A percentile compares a stretch with the other conserved stretches of the same genome.
These are phyloP conservation scores for Bipolaris sorokiniana DNA, from an alignment of 2,329 filamentous ascomycete species.

Conservation along the genomic window DNA sequence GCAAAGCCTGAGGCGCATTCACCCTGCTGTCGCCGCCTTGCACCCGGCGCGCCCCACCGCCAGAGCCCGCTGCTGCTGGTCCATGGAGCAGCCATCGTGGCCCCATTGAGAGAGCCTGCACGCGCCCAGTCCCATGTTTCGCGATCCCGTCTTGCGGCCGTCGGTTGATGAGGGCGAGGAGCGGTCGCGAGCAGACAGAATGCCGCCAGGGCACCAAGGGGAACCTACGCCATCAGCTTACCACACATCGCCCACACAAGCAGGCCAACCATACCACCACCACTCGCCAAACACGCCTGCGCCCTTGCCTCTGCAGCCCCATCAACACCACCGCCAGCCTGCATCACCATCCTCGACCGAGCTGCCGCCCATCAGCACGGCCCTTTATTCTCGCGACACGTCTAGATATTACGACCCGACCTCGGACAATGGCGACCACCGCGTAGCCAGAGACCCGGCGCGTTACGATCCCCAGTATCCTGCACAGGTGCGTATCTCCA, in stretches of 20 bases:
- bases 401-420: slow-evolving; percentile 59
- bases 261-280: slow-evolving; percentile 46
- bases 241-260: slow-evolving; percentile 47
- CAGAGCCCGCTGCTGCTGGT: slow-evolving; percentile 13
- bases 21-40: slow-evolving; percentile 12
- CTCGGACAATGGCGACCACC: slow-evolving; percentile 51
- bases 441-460: slow-evolving; percentile 38
- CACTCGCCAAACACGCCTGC: slow-evolving; percentile 44
- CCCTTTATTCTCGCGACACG: slow-evolving; percentile 49
- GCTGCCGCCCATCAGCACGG: slow-evolving; percentile 50
- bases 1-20: slow-evolving; percentile 27
- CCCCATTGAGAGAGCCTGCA: slow-evolving; percentile 3
- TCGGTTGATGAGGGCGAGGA: slow-evolving; percentile 41
- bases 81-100: slow-evolving; percentile 20
- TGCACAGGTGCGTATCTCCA: slow-evolving; percentile 34
- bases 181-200: slow-evolving; percentile 40
- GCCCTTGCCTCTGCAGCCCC: slow-evolving; percentile 42
- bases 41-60: slow-evolving; percentile 10
- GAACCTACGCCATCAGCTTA: slow-evolving; percentile 43
- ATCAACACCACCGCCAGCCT: slow-evolving; percentile 27
- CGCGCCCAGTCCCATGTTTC: slow-evolving; percentile 35
- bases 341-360: slow-evolving; percentile 46
- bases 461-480: slow-evolving; percentile 45
- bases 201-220: slow-evolving; percentile 45
- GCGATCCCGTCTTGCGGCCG: slow-evolving; percentile 38